Conservation (phyloP, 2,329 filamentous ascomycete genomes). For the Tolypocladium guangdongense region DNA sequence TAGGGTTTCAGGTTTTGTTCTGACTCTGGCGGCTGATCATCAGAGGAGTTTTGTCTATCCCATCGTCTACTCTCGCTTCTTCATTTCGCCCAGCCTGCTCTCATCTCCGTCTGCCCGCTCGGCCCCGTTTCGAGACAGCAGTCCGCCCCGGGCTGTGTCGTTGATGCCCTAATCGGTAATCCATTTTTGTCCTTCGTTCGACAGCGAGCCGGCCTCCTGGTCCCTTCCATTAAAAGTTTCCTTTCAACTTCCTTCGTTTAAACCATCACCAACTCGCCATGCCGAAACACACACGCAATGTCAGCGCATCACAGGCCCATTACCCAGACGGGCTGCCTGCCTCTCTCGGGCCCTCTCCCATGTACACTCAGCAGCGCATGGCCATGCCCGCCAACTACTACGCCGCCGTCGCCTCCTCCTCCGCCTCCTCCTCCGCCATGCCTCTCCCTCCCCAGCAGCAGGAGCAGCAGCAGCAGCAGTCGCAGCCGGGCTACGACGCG, state of each 20-base stretch:
- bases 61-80: background rate
- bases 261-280: slow-evolving; percentile 20
- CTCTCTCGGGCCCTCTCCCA: slow-evolving; percentile 29
- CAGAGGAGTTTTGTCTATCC: background rate
- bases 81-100: too few species aligned
- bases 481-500: slow-evolving; percentile 24
- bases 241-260: slow-evolving; percentile 2
- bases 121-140: background rate
- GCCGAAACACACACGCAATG: slow-evolving; percentile 33
- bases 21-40: slow-evolving; percentile 9
- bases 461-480: slow-evolving; percentile 6
- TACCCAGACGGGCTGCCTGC: slow-evolving; percentile 25
- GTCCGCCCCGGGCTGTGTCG: background rate
- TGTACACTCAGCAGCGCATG: slow-evolving; percentile 31
- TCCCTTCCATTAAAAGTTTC: background rate
- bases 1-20: slow-evolving; percentile 11
- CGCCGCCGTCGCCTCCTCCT: slow-evolving; percentile 22
- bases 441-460: slow-evolving; percentile 20
- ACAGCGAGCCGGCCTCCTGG: slow-evolving; percentile 5
- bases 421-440: slow-evolving; percentile 18
- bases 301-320: slow-evolving; percentile 21
- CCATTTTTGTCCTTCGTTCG: slow-evolving; percentile 5
- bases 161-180: slow-evolving; percentile 7
- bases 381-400: slow-evolving; percentile 30
- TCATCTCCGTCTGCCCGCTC: background rate